These are phyloP conservation scores for Chlamydomonas reinhardtii DNA, from an alignment of 163 green algal species.

Conservation along the genomic window DNA sequence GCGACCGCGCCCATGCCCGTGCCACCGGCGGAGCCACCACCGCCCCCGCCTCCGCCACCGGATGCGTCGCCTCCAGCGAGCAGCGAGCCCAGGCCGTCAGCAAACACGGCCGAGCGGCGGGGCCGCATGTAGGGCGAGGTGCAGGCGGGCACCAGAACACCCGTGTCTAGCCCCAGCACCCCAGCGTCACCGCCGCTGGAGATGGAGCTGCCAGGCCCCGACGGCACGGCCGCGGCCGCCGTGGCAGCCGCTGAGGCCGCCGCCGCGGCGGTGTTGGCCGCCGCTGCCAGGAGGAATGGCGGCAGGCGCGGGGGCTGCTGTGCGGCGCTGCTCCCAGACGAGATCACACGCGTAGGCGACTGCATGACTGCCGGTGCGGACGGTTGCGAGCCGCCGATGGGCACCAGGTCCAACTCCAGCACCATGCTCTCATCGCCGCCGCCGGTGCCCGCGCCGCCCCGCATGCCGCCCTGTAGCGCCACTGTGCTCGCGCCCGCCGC, in stretches of 20 bases:
- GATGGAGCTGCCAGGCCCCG: background rate
- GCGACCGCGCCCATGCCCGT: no score
- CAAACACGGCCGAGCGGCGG: slow-evolving; percentile 8
- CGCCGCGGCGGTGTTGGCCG: slow-evolving; percentile 2
- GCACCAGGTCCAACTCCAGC: no score
- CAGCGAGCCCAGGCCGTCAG: background rate
- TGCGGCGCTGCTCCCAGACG: no score
- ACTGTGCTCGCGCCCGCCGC: background rate
- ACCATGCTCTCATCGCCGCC: no score
- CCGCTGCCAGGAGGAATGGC: background rate
- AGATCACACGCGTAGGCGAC: no score
- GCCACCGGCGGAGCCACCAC: background rate
- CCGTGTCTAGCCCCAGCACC: no score
- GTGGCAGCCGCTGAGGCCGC: background rate
- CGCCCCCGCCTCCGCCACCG: background rate
- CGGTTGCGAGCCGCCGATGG: no score
- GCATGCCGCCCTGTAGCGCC: background rate
- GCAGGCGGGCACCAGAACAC: background rate
- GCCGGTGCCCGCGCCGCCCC: background rate
- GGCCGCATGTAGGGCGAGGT: background rate
- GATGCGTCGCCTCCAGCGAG: background rate
- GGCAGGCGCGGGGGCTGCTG: slow-evolving; percentile 13
- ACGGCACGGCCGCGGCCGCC: background rate
- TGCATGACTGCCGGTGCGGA: no score
- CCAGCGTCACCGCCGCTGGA: background rate